Percentiles rank a stretch among this genome's conserved stretches.
These are phyloP conservation scores for Pittosporum tobira DNA, from an alignment of 129 eudicot species.

Conservation along the genomic window DNA sequence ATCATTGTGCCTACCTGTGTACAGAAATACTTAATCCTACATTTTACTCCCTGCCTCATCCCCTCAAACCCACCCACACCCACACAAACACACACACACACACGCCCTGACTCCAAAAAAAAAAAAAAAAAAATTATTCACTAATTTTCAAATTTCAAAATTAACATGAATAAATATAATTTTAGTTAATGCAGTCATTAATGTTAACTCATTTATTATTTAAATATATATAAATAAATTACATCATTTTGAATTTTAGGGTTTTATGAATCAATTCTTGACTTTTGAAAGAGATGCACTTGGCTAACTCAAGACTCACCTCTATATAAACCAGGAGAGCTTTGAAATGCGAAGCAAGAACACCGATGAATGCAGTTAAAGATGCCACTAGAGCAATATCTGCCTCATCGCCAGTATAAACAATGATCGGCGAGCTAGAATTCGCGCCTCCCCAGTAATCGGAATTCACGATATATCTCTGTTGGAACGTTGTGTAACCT, in stretches of 20 bases:
- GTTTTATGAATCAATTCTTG: neutral
- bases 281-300: too few species aligned
- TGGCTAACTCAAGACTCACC: neutral
- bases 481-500: conserved; percentile 19
- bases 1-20: too few species aligned
- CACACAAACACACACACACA: too few species aligned
- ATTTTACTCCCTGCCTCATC: too few species aligned
- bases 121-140: too few species aligned
- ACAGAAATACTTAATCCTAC: too few species aligned
- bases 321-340: conserved; percentile 14
- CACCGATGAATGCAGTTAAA: neutral
- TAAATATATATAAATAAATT: too few species aligned
- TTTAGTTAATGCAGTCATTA: neutral
- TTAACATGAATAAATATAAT: neutral
- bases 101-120: too few species aligned
- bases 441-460: conserved; percentile 26
- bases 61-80: too few species aligned
- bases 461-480: conserved; percentile 16
- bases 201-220: neutral
- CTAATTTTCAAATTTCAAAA: neutral
- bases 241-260: neutral
- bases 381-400: neutral
- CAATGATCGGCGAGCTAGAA: conserved; percentile 12
- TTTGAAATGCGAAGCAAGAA: conserved; percentile 6
- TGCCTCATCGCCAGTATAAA: conserved; percentile 15